Percentiles rank a stretch among this genome's conserved stretches.
Evolutionary conservation across 2,329 filamentous ascomycete genomes (phyloP).

Genomic region (Thermochaetoides dissita): DNA sequence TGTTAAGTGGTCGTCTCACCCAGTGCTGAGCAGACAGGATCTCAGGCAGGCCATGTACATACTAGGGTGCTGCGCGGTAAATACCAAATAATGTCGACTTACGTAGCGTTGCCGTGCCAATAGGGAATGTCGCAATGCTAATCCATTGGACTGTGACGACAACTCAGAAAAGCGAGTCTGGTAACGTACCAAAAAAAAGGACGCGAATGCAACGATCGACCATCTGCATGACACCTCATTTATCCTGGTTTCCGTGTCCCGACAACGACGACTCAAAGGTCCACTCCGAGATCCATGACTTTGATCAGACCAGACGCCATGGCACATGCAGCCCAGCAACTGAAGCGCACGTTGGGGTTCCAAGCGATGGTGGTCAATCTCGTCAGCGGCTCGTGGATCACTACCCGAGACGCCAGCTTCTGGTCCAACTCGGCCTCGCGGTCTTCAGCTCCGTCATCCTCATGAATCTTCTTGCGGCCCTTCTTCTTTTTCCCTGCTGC

Average conservation of each 20-base stretch:
- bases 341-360: slow-evolving; percentile 54
- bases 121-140: too few relatives aligned
- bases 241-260: too few relatives aligned
- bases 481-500: slow-evolving; percentile 12
- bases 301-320: slow-evolving; percentile 54
- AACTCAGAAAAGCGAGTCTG: too few relatives aligned
- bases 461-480: slow-evolving; percentile 11
- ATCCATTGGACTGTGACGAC: too few relatives aligned
- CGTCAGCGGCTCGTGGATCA: slow-evolving; percentile 48
- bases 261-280: too few relatives aligned
- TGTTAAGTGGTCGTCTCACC: slow-evolving; percentile 24
- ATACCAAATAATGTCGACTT: too few relatives aligned
- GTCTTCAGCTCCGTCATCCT: slow-evolving; percentile 10
- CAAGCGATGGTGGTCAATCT: slow-evolving; percentile 49
- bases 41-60: too few relatives aligned
- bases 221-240: too few relatives aligned
- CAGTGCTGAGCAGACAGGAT: neutral
- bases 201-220: too few relatives aligned
- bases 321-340: slow-evolving; percentile 53
- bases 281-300: slow-evolving; percentile 49
- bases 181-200: too few relatives aligned
- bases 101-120: too few relatives aligned
- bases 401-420: slow-evolving; percentile 25
- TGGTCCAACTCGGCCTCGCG: slow-evolving; percentile 14
- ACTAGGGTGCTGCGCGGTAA: too few relatives aligned